Percentiles rank a stretch among this genome's conserved stretches.
These are phyloP conservation scores for Brassica rapa DNA, from an alignment of 345 rosid genomes.

Conservation along the genomic window DNA sequence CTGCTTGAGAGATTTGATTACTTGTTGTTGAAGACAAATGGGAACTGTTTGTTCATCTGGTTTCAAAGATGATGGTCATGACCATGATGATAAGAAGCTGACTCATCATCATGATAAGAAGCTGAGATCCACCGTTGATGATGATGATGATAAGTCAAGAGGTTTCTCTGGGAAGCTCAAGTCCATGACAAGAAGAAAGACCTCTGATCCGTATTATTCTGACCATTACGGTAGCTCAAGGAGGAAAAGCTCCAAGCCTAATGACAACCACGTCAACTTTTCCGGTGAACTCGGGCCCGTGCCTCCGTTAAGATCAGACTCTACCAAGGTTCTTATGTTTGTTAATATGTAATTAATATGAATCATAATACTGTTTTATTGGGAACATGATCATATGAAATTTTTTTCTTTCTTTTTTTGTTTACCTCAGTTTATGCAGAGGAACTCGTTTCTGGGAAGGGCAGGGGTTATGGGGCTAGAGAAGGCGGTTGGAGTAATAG, in stretches of 20 bases:
- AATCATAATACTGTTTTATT: neutral
- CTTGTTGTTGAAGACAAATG: slow-evolving; percentile 47
- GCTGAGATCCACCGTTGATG: slow-evolving; percentile 28
- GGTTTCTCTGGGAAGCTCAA: slow-evolving; percentile 47
- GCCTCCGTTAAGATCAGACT: slow-evolving; percentile 39
- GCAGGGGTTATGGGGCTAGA: slow-evolving; percentile 64
- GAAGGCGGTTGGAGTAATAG: slow-evolving; percentile 73
- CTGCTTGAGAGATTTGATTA: neutral
- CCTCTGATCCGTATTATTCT: slow-evolving; percentile 35
- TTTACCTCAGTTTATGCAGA: slow-evolving; percentile 43
- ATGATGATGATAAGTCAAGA: slow-evolving; percentile 33
- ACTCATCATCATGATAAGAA: slow-evolving; percentile 27
- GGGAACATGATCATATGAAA: neutral
- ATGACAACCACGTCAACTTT: slow-evolving; percentile 42
- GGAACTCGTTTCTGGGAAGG: slow-evolving; percentile 62
- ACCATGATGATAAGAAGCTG: slow-evolving; percentile 27
- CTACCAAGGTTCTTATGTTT: slow-evolving; percentile 49
- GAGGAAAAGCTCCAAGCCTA: slow-evolving; percentile 37
- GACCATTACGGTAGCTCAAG: slow-evolving; percentile 28
- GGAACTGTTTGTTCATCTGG: slow-evolving; percentile 66
- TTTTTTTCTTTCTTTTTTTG: slow-evolving; percentile 17
- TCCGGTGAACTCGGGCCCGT: slow-evolving; percentile 62
- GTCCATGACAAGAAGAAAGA: slow-evolving; percentile 40
- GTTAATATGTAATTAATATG: neutral
- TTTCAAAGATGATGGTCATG: slow-evolving; percentile 17